A percentile compares a stretch with the other conserved stretches of the same genome.
These are phyloP conservation scores for Fonsecaea multimorphosa DNA, from an alignment of 2,329 filamentous ascomycete genomes.

Conservation along the genomic window DNA sequence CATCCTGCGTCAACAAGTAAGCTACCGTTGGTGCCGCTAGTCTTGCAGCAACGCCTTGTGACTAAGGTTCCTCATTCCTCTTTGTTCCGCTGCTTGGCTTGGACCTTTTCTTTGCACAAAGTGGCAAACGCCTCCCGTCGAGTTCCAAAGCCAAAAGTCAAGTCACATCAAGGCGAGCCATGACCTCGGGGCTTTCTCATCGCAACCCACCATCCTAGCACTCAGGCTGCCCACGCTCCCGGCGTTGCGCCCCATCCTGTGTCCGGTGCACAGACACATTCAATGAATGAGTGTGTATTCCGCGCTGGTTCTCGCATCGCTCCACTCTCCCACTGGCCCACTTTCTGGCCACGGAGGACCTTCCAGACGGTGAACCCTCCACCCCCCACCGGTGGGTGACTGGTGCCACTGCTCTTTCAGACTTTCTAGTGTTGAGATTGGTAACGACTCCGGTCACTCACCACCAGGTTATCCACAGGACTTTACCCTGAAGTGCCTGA, in stretches of 20 bases:
- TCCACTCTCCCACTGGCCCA: slow-evolving; percentile 3
- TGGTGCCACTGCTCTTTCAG: no score
- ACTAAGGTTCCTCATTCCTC: slow-evolving; percentile 9
- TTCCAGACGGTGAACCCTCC: not conserved
- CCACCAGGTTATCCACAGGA: not conserved
- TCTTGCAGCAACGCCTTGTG: slow-evolving; percentile 11
- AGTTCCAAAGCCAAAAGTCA: not conserved
- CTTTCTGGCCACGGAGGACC: not conserved
- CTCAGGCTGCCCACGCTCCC: not conserved
- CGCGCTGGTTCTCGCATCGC: not conserved
- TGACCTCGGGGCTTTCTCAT: not conserved
- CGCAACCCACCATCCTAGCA: not conserved
- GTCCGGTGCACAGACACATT: not conserved
- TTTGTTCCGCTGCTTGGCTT: not conserved
- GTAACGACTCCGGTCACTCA: not conserved
- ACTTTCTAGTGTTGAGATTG: slow-evolving; percentile 4
- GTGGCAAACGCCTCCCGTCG: not conserved
- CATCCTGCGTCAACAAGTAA: not conserved
- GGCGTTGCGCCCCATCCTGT: not conserved
- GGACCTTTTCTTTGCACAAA: not conserved
- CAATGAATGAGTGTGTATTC: not conserved
- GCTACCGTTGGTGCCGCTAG: slow-evolving; percentile 13
- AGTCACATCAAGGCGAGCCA: not conserved
- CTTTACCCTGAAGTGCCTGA: not conserved
- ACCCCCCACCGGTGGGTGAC: not conserved